Percentiles rank a stretch among this genome's conserved stretches.
phyloP scores from a whole-genome alignment of 345 rosid species.

The Syzygium aqueum region DNA sequence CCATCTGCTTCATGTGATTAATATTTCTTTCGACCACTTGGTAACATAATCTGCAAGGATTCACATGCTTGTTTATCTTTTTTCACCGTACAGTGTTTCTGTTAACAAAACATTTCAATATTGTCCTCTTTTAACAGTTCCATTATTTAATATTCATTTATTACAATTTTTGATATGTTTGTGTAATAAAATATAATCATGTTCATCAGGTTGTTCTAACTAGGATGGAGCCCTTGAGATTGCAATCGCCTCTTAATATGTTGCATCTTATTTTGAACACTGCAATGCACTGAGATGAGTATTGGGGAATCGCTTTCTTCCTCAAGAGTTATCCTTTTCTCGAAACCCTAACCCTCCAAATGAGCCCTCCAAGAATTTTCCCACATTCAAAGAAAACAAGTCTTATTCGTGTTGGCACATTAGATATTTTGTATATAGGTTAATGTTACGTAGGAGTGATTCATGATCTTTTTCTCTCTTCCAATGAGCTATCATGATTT shows the following conservation, averaged over 20 bases:
- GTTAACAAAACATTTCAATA: too few species aligned
- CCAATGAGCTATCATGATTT: background rate
- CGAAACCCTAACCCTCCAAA: slow-evolving; percentile 27
- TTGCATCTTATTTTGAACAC: slow-evolving; percentile 28
- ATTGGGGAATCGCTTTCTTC: slow-evolving; percentile 29
- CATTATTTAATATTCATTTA: too few species aligned
- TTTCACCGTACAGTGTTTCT: too few species aligned
- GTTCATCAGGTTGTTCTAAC: slow-evolving; percentile 13
- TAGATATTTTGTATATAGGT: background rate
- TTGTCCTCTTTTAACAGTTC: background rate
- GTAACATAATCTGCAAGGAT: too few species aligned
- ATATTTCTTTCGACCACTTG: too few species aligned
- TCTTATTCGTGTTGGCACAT: background rate
- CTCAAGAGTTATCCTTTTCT: slow-evolving; percentile 15
- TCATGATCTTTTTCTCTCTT: background rate
- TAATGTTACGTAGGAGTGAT: background rate
- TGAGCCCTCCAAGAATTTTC: slow-evolving; percentile 5
- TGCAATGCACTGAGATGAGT: slow-evolving; percentile 20
- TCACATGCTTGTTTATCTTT: too few species aligned
- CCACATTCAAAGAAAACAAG: background rate
- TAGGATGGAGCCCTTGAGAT: slow-evolving; percentile 5
- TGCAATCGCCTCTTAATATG: slow-evolving; percentile 6
- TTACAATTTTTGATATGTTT: background rate
- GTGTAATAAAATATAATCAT: background rate
- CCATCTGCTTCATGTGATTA: too few species aligned